phyloP scores from a whole-genome alignment of 345 rosid genomes.

The Linum tenue region DNA sequence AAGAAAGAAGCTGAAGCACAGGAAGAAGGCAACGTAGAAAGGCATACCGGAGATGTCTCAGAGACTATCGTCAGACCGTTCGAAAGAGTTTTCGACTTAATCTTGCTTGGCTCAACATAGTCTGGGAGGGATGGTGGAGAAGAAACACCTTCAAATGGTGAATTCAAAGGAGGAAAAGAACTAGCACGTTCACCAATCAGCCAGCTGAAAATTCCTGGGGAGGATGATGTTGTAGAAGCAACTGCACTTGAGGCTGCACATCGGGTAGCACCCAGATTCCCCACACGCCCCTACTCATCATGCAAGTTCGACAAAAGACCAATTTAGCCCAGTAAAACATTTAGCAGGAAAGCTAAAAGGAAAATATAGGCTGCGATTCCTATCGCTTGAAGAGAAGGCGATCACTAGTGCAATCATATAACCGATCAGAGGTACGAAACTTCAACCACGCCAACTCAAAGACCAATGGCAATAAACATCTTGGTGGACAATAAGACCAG shows the following conservation, averaged over 20 bases:
- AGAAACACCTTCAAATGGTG: conserved; percentile 48
- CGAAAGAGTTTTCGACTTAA: conserved; percentile 45
- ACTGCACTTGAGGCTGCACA: conserved; percentile 55
- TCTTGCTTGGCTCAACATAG: conserved; percentile 49
- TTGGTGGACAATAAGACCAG: no score
- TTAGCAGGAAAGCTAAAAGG: not conserved
- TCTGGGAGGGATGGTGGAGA: conserved; percentile 56
- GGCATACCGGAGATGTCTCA: conserved; percentile 45
- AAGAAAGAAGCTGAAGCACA: not conserved
- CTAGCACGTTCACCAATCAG: conserved; percentile 41
- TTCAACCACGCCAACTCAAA: not conserved
- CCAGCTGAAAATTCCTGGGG: conserved; percentile 55
- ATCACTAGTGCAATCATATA: not conserved
- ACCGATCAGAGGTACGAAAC: not conserved
- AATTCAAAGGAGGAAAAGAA: conserved; percentile 44
- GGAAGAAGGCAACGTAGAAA: not conserved
- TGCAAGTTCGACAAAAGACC: not conserved
- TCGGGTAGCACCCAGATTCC: conserved; percentile 29
- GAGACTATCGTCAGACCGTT: conserved; percentile 76
- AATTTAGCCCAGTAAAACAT: not conserved
- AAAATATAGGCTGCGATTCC: not conserved
- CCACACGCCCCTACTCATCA: conserved; percentile 35
- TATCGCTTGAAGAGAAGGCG: not conserved
- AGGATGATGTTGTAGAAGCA: conserved; percentile 29
- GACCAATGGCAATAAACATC: not conserved